phyloP scores from a whole-genome alignment of 2,329 filamentous ascomycete genomes.

The Neonectria ditissima region DNA sequence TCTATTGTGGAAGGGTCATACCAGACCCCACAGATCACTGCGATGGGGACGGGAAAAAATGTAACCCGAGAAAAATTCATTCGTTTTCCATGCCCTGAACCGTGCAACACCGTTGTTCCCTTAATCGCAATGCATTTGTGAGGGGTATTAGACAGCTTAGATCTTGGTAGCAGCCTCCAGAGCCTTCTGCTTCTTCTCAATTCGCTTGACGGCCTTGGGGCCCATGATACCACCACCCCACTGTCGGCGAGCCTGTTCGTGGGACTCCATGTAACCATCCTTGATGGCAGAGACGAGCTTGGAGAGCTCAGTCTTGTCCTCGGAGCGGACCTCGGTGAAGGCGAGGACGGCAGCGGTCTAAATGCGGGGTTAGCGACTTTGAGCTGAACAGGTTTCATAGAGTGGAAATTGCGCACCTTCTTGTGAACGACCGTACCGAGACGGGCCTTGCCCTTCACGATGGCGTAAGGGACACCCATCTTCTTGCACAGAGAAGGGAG shows the following conservation, averaged over 20 bases:
- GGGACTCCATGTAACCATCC: constrained; percentile 97
- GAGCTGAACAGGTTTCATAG: no score
- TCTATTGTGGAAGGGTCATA: constrained; percentile 53
- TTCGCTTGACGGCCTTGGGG: constrained; percentile 85
- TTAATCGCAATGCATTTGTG: constrained; percentile 53
- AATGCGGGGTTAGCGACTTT: constrained; percentile 46
- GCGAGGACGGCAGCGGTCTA: constrained; percentile 96
- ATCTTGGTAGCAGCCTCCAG: constrained; percentile 97
- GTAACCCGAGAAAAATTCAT: constrained; percentile 54
- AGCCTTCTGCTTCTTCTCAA: constrained; percentile 92
- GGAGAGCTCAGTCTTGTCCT: constrained; percentile 98
- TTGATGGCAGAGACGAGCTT: constrained; percentile 97
- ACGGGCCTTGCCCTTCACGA: constrained; percentile 99
- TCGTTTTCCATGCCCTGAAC: constrained; percentile 58
- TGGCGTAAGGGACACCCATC: constrained; percentile 99
- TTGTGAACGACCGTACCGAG: constrained; percentile 99
- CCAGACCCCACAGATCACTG: constrained; percentile 45
- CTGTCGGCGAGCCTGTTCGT: constrained; percentile 89
- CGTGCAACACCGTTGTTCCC: constrained; percentile 56
- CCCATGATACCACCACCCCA: constrained; percentile 99
- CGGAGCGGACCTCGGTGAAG: constrained; percentile 93
- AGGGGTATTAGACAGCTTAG: constrained; percentile 67
- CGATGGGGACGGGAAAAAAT: constrained; percentile 43
- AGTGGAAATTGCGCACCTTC: constrained; percentile 73
- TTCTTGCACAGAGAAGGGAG: constrained; percentile 99